Conservation (phyloP, 306 rosid species). For the Styphnolobium japonicum region DNA sequence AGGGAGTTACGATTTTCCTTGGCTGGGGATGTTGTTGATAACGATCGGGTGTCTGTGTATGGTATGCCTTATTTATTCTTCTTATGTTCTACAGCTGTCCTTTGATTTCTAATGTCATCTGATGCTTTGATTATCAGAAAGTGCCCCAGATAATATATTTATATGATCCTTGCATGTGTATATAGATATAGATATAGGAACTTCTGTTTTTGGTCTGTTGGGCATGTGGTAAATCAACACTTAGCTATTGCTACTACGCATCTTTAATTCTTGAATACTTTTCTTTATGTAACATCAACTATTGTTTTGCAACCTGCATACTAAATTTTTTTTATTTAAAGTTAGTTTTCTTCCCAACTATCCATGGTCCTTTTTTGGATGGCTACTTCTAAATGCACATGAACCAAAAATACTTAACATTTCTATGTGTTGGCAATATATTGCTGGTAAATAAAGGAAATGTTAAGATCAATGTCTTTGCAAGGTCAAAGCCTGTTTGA, state of each 20-base stretch:
- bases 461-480: conserved; percentile 10
- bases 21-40: conserved; percentile 61
- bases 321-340: not conserved
- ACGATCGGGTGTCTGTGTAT: conserved; percentile 31
- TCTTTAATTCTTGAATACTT: conserved; percentile 10
- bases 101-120: conserved; percentile 7
- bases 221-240: not conserved
- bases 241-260: not conserved
- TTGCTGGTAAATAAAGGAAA: not conserved
- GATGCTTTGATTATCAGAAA: not conserved
- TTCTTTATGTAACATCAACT: not conserved
- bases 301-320: not conserved
- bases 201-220: not conserved
- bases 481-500: conserved; percentile 4
- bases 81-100: not conserved
- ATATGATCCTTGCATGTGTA: not conserved
- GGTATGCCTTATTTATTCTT: conserved; percentile 44
- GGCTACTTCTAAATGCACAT: conserved; percentile 14
- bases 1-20: conserved; percentile 76
- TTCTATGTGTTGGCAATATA: not conserved
- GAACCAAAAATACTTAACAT: not conserved
- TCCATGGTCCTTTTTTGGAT: not conserved
- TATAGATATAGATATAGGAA: not conserved
- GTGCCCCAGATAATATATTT: not conserved
- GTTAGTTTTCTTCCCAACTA: not conserved